A percentile compares a stretch with the other conserved stretches of the same genome.
Evolutionary conservation across 345 rosid species (phyloP).

Genomic region (Populus davidiana): DNA sequence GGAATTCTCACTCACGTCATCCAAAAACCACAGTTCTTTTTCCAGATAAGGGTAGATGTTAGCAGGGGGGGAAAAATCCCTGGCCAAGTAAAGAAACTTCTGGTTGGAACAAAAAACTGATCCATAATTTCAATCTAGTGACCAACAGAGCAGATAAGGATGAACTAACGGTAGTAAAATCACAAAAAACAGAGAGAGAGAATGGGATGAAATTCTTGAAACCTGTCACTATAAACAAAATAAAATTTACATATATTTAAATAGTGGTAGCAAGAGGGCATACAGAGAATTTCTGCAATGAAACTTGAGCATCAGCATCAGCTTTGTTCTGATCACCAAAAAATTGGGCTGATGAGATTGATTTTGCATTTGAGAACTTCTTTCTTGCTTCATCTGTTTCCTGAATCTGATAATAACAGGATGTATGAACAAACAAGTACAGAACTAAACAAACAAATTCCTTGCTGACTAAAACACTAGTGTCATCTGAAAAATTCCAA

Average conservation of each 20-base stretch:
- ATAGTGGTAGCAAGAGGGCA: slow-evolving; percentile 20
- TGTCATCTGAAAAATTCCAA: background rate
- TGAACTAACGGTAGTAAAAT: background rate
- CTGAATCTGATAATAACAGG: slow-evolving; percentile 51
- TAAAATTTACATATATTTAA: background rate
- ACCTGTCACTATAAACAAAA: background rate
- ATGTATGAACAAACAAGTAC: background rate
- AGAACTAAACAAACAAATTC: background rate
- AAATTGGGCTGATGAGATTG: slow-evolving; percentile 93
- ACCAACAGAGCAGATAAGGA: background rate
- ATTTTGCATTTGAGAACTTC: slow-evolving; percentile 92
- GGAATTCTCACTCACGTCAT: background rate
- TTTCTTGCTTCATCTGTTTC: slow-evolving; percentile 96
- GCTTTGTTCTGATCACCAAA: slow-evolving; percentile 68
- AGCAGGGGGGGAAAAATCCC: background rate
- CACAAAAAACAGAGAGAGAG: background rate
- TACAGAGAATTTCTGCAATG: slow-evolving; percentile 90
- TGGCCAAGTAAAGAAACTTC: background rate
- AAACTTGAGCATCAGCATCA: slow-evolving; percentile 66
- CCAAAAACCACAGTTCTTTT: background rate
- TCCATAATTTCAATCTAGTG: background rate
- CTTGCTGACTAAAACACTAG: background rate
- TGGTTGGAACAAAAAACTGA: background rate
- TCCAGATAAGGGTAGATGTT: background rate
- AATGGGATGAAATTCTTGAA: background rate